Evolutionary conservation across 2,329 filamentous ascomycete genomes (phyloP).

Genomic region (Aureobasidium sp.): DNA sequence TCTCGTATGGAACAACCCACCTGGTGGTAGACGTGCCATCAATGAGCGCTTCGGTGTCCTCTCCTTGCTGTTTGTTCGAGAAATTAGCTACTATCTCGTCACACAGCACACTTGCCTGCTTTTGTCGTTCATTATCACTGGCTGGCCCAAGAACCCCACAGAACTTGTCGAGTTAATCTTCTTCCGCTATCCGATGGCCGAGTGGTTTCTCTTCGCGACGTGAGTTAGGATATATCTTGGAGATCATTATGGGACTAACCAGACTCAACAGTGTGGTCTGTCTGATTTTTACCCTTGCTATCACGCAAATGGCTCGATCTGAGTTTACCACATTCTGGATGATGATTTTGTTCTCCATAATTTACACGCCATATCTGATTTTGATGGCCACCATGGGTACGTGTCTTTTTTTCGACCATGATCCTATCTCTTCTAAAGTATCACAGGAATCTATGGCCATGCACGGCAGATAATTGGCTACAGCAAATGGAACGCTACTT

Average conservation of each 20-base stretch:
- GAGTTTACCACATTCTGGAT: constrained; percentile 39
- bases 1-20: constrained; percentile 38
- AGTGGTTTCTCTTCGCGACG: constrained; percentile 36
- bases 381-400: constrained; percentile 39
- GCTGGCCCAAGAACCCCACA: constrained; percentile 35
- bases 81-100: constrained; percentile 43
- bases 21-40: constrained; percentile 32
- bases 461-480: constrained; percentile 41
- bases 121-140: constrained; percentile 39
- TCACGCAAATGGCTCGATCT: constrained; percentile 40
- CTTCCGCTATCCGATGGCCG: constrained; percentile 43
- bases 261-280: constrained; percentile 29
- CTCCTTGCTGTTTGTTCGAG: constrained; percentile 41
- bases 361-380: constrained; percentile 40
- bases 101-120: constrained; percentile 44
- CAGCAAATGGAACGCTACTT: constrained; percentile 44
- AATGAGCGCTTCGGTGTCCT: constrained; percentile 39
- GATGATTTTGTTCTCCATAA: constrained; percentile 38
- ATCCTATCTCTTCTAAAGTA: too few relatives aligned
- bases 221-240: not conserved
- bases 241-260: constrained; percentile 26
- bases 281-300: constrained; percentile 40
- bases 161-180: constrained; percentile 38
- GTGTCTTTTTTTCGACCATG: too few relatives aligned
- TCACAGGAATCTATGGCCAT: constrained; percentile 36